Base-by-base conservation (phyloP, 768 basidiomycete species). In the Coprinopsis marcescibilis region DNA sequence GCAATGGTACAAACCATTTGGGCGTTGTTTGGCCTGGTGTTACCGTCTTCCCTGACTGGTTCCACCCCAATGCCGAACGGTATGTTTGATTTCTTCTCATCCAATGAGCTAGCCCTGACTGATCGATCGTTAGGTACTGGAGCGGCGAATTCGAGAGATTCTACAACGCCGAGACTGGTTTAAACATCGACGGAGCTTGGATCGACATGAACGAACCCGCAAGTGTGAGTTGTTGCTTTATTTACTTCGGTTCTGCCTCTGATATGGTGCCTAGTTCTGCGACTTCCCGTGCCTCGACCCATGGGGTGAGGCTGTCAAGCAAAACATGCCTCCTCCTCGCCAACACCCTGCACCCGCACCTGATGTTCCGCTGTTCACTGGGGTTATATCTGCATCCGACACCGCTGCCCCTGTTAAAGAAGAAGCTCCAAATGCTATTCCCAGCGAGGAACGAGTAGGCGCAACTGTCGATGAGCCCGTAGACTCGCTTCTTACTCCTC, bases 191-290 rank as follows among this genome's bases (percentile, higher is more conserved):
- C 51, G 83, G 83, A 8, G 74, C 74, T 14, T 86, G 84, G 85
- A 83, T 85, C 20, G 81, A 83, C 52, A 83, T 83, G 83, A 85
- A 86, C 57, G 83, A 85, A 50, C 83, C 84, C 4, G 61, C 81
- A 2, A 85, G 73, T 49, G 83, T 84, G 52, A 20, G 75, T 57
- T 15, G n/a, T n/a, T n/a, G n/a, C 20, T 26, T 19, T 14, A 24
- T 13, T 25, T 40, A 14, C 7, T 20, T 37, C 23, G 8, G 17
- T 26, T 43, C 17, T 25, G 1, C 19, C 13, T 7, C 30, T 23
- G 17, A 50, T 23, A 4, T 30, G 19, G 27, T 25, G 10, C 14
- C 40, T 47, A 83, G 80, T 84, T 85, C 65, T 85, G 82, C 63
- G 64, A 68, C 34, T 65, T 73, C 19, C 83, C 83, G 0, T 85